A percentile compares a stretch with the other conserved stretches of the same genome.
These are phyloP conservation scores for Arabis alpina DNA, from an alignment of 345 rosid species.

Conservation along the genomic window DNA sequence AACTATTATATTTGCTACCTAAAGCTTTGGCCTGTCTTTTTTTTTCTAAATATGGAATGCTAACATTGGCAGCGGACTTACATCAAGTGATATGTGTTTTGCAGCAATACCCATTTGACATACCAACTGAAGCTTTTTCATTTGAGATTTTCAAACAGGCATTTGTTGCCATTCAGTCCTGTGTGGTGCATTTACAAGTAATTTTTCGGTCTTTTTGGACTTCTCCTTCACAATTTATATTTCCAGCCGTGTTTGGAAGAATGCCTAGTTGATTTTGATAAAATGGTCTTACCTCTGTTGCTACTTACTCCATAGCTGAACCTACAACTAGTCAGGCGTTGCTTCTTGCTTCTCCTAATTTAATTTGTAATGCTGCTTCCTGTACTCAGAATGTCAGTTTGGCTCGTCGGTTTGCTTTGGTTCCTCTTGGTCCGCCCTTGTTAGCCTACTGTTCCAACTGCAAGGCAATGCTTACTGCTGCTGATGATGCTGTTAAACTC, in stretches of 20 bases:
- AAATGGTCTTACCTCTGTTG: neutral
- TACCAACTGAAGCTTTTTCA: conserved; percentile 93
- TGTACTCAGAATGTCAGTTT: conserved; percentile 86
- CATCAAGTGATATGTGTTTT: conserved; percentile 38
- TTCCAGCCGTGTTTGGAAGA: neutral
- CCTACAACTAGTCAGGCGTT: conserved; percentile 17
- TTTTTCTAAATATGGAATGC: conserved; percentile 9
- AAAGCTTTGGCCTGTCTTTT: neutral
- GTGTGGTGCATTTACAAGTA: conserved; percentile 98
- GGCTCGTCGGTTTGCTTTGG: conserved; percentile 97
- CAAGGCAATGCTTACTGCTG: conserved; percentile 90
- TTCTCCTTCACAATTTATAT: conserved; percentile 17
- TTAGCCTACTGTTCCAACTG: conserved; percentile 90
- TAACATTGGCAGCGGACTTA: neutral
- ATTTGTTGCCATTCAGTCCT: conserved; percentile 94
- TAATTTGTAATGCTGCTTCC: conserved; percentile 21
- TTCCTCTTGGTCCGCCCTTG: conserved; percentile 98
- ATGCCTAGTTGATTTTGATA: neutral
- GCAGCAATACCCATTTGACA: conserved; percentile 97
- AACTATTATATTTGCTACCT: conserved; percentile 14
- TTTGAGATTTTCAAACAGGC: conserved; percentile 97
- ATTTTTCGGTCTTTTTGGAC: conserved; percentile 16
- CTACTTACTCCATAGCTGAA: conserved; percentile 10
- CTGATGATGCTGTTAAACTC: conserved; percentile 81
- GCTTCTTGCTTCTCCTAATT: conserved; percentile 31